Evolutionary conservation across 305 asterid species (phyloP).

Genomic region (Fraxinus ornus): DNA sequence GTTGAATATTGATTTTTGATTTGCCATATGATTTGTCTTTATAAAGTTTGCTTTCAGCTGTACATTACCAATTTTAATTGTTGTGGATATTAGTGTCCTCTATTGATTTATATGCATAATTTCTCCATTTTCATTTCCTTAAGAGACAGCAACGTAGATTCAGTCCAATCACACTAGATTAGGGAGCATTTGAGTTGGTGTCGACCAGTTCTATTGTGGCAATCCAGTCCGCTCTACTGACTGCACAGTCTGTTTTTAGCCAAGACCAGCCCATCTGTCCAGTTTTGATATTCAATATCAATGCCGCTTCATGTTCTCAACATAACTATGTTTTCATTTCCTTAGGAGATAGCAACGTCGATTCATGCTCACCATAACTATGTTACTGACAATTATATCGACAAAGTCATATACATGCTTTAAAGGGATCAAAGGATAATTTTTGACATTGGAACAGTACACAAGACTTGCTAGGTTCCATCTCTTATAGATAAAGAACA

Average conservation of each 20-base stretch:
- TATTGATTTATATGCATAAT: not conserved
- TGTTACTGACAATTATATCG: not conserved
- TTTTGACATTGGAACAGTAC: not conserved
- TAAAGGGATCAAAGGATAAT: not conserved
- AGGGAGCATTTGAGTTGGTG: not conserved
- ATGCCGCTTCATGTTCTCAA: not conserved
- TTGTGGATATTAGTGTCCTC: not conserved
- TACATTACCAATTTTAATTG: not conserved
- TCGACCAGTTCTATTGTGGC: not conserved
- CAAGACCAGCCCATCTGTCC: not conserved
- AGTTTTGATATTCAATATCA: not conserved
- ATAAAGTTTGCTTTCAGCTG: not conserved
- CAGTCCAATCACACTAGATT: not conserved
- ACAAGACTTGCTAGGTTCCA: too few relatives aligned
- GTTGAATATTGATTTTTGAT: constrained; percentile 45
- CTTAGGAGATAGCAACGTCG: too few relatives aligned
- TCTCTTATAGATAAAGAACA: too few relatives aligned
- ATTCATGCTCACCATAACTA: not conserved
- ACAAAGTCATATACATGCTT: not conserved
- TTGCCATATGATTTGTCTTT: not conserved
- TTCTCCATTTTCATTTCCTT: not conserved
- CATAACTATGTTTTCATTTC: too few relatives aligned
- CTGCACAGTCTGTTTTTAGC: not conserved
- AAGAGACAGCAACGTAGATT: not conserved
- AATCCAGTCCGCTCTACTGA: not conserved